phyloP scores from a whole-genome alignment of 2,329 filamentous ascomycete genomes.

The Chrysoporthe puriensis region DNA sequence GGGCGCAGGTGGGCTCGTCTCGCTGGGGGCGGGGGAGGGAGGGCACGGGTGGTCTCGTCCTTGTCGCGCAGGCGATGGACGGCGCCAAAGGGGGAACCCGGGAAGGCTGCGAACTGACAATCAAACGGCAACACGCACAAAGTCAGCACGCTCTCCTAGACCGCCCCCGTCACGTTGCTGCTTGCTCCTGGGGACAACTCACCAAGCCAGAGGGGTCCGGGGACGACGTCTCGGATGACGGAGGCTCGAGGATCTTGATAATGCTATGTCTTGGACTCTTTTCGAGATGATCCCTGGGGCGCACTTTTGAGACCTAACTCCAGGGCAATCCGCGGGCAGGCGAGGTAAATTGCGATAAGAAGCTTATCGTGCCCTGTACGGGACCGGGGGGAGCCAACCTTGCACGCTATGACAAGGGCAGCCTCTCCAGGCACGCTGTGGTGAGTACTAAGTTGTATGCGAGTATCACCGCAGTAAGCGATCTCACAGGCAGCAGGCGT shows the following conservation, averaged over 20 bases:
- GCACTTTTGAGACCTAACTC: neutral
- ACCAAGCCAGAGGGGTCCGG: slow-evolving; percentile 5
- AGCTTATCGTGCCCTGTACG: slow-evolving; percentile 1
- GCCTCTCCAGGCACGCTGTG: neutral
- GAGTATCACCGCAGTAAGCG: neutral
- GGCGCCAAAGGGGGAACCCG: neutral
- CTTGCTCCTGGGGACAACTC: neutral
- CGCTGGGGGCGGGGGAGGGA: neutral
- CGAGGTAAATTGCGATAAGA: slow-evolving; percentile 15
- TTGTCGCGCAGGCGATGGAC: slow-evolving; percentile 11
- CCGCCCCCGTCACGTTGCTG: neutral
- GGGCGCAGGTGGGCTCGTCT: neutral
- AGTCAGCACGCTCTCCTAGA: slow-evolving; percentile 13
- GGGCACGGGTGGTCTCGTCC: neutral
- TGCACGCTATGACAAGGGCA: neutral
- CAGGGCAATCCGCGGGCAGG: slow-evolving; percentile 5
- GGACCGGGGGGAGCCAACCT: neutral
- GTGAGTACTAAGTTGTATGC: too few relatives aligned
- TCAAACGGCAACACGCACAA: slow-evolving; percentile 7
- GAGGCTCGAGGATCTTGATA: neutral
- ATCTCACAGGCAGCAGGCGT: neutral
- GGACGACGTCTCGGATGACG: slow-evolving; percentile 3
- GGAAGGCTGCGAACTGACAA: slow-evolving; percentile 16
- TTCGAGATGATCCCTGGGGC: neutral
- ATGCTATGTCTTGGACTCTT: neutral